Base-by-base conservation (phyloP, 192 early-diverging fungal genomes). In the Coemansia sp. region DNA sequence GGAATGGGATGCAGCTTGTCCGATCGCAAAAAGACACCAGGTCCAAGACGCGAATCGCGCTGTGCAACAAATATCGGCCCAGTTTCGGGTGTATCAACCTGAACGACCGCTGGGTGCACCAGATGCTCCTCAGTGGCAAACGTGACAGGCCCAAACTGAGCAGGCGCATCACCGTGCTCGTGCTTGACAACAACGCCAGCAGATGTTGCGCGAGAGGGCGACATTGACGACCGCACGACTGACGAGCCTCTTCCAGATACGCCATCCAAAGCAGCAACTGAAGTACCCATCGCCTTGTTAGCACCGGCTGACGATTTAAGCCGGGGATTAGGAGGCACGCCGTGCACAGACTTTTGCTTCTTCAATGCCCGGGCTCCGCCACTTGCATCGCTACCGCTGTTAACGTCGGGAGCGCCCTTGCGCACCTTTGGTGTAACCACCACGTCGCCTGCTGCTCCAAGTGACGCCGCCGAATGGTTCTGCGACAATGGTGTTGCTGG, bases 1-100 rank as follows among this genome's bases (percentile, higher is more conserved):
- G 75, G 65, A 4, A 78, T 64, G 34, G 75, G 75, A 22, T 65
- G 54, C 58, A 72, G 69, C 63, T 78, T 78, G 40, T 78, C 75
- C 12, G 75, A 78, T 19, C 75, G 75, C 66, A 78, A 38, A 37
- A 78, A 78, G 34, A 78, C 75, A 23, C 75, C 75, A 1, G 75
- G 75, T 0, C 75, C 75, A 22, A 78, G 75, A 12, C 60, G 67
- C 9, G 66, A 40, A 24, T 78, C 75, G 49, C 75, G 75, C 46
- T 69, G 65, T 3, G 75, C 56, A 4, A 78, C 57, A 13, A 53
- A 39, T 33, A 78, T 61, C 11, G 53, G 43, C 24, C 66, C 69
- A n/a, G 63, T 39, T 6, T 78, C 69, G 9, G 58, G 44, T 15
- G 57, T 45, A 4, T 72, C 69, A 3, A 68, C 42, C 17, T 64